Evolutionary conservation across 2,329 filamentous ascomycete species (phyloP), one percentile per base, ranked within the genome.

Genomic region (Aspergillus aculeatus): DNA sequence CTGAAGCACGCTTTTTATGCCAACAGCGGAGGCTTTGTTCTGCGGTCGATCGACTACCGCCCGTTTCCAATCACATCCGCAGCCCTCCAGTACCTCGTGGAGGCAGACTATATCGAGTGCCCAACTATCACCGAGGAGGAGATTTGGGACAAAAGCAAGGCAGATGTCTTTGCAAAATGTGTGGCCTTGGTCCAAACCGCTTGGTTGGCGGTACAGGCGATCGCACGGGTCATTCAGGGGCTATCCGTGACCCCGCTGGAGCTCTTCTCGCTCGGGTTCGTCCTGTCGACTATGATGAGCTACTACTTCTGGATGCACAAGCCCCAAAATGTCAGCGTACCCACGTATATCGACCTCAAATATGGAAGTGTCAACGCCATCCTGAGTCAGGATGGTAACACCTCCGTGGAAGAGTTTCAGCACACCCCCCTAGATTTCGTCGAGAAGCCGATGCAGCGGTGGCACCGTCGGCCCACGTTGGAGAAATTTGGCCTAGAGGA

Each of bases 301-400:
- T 57, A 50, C 31, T 57, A 50, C 23, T 57, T 57, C 38, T 57
- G 55, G 55, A 31, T 57, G 47, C 23, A 57, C 12, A 57, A 57
- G 55, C 55, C 55, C 4, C 55, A 57, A 48, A 51, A 51, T 14
- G 55, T 57, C 14, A 49, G 38, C 3, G 48, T 57, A 5, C 47
- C 55, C 12, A 51, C 49, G 2, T 14, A 50, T 4, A 31, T 57
- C 32, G 49, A 50, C 5, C 48, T 51, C 16, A 51, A 47, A 38
- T 51, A 24, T n/a, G 47, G 38, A 5, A 44, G 35, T 10, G 29
- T 47, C n/a, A 47, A 26, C 16, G 26, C 14, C 48, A n/a, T 47
- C 5, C 24, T 51, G 31, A 31, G 19, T 32, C 38, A 24, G 29
- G 48, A 16, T 7, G 48, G 55, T 11, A 29, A 44, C n/a, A 23